These are phyloP conservation scores for Pyricularia pennisetigena DNA, from an alignment of 2,329 filamentous ascomycete species.

Conservation along the genomic window DNA sequence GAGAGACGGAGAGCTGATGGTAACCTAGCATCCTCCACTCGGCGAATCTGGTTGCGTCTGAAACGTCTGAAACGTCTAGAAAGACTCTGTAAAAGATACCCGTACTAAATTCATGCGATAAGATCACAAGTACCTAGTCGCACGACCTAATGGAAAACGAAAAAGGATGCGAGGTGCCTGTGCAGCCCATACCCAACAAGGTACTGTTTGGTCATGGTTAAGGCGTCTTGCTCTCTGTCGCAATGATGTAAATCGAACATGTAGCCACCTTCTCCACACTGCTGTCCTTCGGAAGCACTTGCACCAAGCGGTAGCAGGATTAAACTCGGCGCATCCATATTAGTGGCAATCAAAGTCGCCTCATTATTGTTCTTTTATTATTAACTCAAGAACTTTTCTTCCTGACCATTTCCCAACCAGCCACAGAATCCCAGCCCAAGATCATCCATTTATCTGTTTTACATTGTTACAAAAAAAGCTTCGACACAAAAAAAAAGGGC, in stretches of 20 bases:
- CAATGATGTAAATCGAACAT: too few relatives aligned
- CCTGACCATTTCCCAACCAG: background rate
- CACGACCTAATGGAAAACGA: background rate
- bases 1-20: background rate
- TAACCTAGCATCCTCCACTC: background rate
- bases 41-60: background rate
- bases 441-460: slow-evolving; percentile 2
- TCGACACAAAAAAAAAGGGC: background rate
- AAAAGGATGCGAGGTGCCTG: background rate
- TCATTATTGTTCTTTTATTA: background rate
- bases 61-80: background rate
- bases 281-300: too few relatives aligned
- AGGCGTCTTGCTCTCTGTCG: too few relatives aligned
- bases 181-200: background rate
- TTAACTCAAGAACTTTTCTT: slow-evolving; percentile 1
- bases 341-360: background rate
- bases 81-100: background rate
- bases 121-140: background rate
- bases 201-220: background rate
- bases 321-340: background rate
- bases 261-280: too few relatives aligned
- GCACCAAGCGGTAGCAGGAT: too few relatives aligned
- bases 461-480: slow-evolving; percentile 1
- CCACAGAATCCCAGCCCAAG: background rate
- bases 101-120: background rate